Conservation (phyloP, 768 basidiomycete genomes). For the Pisolithus orientalis region DNA sequence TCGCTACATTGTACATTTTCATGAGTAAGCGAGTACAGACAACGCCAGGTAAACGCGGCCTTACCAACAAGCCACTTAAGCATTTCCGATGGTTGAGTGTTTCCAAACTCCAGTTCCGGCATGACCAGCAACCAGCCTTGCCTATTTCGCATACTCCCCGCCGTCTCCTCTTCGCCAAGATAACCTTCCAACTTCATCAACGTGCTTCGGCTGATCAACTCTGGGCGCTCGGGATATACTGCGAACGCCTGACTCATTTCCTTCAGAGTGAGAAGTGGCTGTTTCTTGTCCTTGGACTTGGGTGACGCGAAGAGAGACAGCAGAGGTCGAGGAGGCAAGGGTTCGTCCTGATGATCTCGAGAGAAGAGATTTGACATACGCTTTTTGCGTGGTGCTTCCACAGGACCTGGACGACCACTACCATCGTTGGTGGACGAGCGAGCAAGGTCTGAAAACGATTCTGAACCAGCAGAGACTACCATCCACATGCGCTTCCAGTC, state of each 20-base stretch:
- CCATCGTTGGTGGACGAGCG: slow-evolving; percentile 25
- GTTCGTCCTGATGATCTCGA: slow-evolving; percentile 36
- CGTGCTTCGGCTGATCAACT: slow-evolving; percentile 82
- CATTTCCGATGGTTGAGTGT: slow-evolving; percentile 72
- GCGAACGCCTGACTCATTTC: slow-evolving; percentile 83
- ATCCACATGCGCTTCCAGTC: slow-evolving; percentile 95
- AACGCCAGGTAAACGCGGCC: slow-evolving; percentile 19
- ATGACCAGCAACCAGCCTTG: slow-evolving; percentile 89
- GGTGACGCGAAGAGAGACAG: slow-evolving; percentile 57
- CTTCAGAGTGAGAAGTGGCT: slow-evolving; percentile 60
- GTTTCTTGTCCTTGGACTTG: slow-evolving; percentile 72
- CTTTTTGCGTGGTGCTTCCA: slow-evolving; percentile 29
- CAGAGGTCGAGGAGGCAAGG: slow-evolving; percentile 30
- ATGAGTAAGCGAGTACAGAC: slow-evolving; percentile 10
- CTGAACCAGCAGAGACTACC: slow-evolving; percentile 52
- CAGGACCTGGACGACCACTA: slow-evolving; percentile 19
- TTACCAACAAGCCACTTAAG: slow-evolving; percentile 84
- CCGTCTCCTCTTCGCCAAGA: slow-evolving; percentile 71
- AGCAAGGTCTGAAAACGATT: slow-evolving; percentile 14
- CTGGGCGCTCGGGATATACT: slow-evolving; percentile 94
- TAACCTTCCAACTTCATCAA: slow-evolving; percentile 88
- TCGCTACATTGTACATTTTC: slow-evolving; percentile 36
- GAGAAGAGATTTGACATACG: slow-evolving; percentile 64
- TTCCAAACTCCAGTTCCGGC: slow-evolving; percentile 71
- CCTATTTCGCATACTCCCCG: slow-evolving; percentile 56